Percentiles rank a stretch among this genome's conserved stretches.
Evolutionary conservation across 306 rosid species (phyloP).

Genomic region (Pyrus pyrifolia): DNA sequence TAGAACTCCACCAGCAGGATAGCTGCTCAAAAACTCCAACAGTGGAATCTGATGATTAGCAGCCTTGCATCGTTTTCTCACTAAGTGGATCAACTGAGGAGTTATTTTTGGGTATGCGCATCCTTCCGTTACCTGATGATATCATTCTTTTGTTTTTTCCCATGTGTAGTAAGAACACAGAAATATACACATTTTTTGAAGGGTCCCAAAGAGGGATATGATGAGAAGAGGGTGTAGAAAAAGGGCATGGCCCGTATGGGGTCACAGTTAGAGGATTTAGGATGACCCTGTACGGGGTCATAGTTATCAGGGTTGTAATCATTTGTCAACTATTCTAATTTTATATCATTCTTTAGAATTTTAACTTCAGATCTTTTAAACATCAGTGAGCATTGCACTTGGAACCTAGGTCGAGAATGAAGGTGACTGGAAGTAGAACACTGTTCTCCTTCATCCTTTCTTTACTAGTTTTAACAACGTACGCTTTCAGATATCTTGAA

Average conservation of each 20-base stretch:
- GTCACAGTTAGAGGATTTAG: slow-evolving; percentile 9
- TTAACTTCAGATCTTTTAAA: neutral
- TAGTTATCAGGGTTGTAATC: slow-evolving; percentile 16
- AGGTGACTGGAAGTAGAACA: neutral
- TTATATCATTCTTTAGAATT: slow-evolving; percentile 15
- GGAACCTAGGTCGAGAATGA: neutral
- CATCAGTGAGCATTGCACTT: neutral
- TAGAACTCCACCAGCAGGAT: slow-evolving; percentile 79
- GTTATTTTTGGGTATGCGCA: slow-evolving; percentile 15
- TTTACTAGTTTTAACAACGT: too few relatives aligned
- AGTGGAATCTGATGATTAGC: slow-evolving; percentile 42
- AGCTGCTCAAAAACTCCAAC: slow-evolving; percentile 76
- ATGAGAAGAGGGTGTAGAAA: neutral
- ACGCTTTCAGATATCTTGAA: neutral
- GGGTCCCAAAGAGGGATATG: neutral
- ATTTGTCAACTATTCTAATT: neutral
- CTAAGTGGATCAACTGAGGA: slow-evolving; percentile 1
- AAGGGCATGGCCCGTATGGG: neutral
- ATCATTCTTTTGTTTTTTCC: neutral
- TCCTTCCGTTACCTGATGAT: neutral
- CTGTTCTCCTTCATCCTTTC: neutral
- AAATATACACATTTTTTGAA: neutral
- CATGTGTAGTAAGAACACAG: neutral
- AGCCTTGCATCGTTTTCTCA: neutral
- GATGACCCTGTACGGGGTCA: neutral